Conservation (phyloP, 1,284 basidiomycete species). For the Ganoderma multipileum region DNA sequence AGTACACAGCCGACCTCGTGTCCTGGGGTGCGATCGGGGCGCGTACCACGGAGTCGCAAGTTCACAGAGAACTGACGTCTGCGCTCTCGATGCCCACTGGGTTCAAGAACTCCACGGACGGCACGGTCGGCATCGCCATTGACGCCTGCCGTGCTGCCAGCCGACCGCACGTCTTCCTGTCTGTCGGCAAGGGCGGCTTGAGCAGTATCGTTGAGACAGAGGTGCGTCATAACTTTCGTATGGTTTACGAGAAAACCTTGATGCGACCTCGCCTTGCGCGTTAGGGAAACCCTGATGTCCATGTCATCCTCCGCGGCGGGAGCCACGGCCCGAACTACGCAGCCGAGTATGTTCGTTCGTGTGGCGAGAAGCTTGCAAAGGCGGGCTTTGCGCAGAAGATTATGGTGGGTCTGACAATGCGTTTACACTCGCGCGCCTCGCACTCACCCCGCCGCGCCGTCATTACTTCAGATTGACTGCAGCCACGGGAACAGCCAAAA, state of each 20-base stretch:
- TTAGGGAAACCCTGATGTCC: slow-evolving; percentile 88
- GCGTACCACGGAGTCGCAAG: slow-evolving; percentile 95
- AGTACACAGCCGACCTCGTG: slow-evolving; percentile 96
- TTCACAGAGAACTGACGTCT: slow-evolving; percentile 88
- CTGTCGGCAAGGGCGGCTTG: slow-evolving; percentile 91
- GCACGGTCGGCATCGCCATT: slow-evolving; percentile 83
- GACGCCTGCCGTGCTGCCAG: slow-evolving; percentile 92
- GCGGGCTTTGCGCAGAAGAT: slow-evolving; percentile 82
- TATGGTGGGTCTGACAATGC: slow-evolving; percentile 64
- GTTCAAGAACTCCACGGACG: slow-evolving; percentile 81
- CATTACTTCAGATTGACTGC: slow-evolving; percentile 81
- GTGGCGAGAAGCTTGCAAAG: slow-evolving; percentile 79
- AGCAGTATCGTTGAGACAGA: slow-evolving; percentile 92
- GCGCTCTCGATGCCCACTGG: slow-evolving; percentile 92
- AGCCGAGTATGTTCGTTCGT: slow-evolving; percentile 80
- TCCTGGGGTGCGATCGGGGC: slow-evolving; percentile 99
- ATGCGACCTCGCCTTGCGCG: slow-evolving; percentile 4
- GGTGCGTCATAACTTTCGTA: slow-evolving; percentile 46
- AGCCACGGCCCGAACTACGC: slow-evolving; percentile 87
- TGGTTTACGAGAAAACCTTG: neutral
- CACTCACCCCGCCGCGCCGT: slow-evolving; percentile 7
- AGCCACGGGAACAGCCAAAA: slow-evolving; percentile 94
- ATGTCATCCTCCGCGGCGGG: slow-evolving; percentile 91
- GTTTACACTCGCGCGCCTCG: slow-evolving; percentile 3
- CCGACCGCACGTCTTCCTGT: slow-evolving; percentile 90